phyloP scores from a whole-genome alignment of 257 asterid genomes.

The Ilex asprella region DNA sequence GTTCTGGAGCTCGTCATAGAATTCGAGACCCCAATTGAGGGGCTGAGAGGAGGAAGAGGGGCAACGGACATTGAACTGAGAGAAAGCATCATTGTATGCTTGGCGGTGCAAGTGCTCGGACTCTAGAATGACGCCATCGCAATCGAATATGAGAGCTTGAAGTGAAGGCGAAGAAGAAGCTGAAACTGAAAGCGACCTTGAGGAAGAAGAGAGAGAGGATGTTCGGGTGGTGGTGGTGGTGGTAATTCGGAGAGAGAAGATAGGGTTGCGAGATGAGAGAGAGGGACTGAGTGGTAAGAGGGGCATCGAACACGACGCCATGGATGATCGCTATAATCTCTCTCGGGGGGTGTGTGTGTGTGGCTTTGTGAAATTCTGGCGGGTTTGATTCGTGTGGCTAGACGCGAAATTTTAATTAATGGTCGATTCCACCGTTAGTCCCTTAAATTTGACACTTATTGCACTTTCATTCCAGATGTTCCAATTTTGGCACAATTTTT shows the following conservation, averaged over 20 bases:
- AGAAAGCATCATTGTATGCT: conserved; percentile 89
- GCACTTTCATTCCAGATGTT: too few relatives aligned
- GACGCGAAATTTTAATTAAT: too few relatives aligned
- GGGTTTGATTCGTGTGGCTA: too few relatives aligned
- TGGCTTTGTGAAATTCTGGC: too few relatives aligned
- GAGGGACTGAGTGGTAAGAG: conserved; percentile 43
- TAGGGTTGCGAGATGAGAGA: conserved; percentile 23
- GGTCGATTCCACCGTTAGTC: too few relatives aligned
- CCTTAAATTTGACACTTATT: too few relatives aligned
- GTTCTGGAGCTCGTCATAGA: conserved; percentile 84
- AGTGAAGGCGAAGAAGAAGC: conserved; percentile 47
- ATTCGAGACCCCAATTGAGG: conserved; percentile 67
- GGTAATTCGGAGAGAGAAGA: conserved; percentile 24
- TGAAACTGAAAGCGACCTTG: conserved; percentile 24
- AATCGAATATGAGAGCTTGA: conserved; percentile 80
- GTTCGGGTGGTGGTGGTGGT: conserved; percentile 5
- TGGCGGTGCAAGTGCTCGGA: conserved; percentile 94
- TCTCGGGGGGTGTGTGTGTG: neutral
- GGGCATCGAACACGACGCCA: conserved; percentile 52
- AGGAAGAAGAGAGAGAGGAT: conserved; percentile 10
- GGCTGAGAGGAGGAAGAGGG: conserved; percentile 35
- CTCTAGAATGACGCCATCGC: conserved; percentile 88
- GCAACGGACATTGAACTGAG: conserved; percentile 74
- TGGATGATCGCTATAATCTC: conserved; percentile 18
- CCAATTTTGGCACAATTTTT: too few relatives aligned